phyloP scores from a whole-genome alignment of 169 alveolate genomes.

The Plasmodium inui region DNA sequence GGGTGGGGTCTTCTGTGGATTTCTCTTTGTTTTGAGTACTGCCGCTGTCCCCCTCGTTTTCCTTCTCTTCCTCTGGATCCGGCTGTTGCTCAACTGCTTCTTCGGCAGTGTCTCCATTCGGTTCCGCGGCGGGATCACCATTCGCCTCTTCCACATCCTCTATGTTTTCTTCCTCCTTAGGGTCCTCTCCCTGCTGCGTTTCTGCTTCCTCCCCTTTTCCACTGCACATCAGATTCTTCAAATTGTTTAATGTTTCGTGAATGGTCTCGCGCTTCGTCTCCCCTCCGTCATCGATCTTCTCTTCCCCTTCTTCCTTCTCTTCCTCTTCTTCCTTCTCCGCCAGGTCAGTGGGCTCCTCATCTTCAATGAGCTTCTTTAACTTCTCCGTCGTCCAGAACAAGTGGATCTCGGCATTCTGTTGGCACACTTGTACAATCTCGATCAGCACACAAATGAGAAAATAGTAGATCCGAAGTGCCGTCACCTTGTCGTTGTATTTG shows the following conservation, averaged over 20 bases:
- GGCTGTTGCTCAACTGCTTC: not conserved
- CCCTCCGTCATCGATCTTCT: not conserved
- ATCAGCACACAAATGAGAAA: constrained; percentile 7
- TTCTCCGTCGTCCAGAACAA: constrained; percentile 38
- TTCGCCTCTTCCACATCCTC: not conserved
- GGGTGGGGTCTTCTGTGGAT: not conserved
- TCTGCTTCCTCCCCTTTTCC: not conserved
- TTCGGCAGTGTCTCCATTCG: not conserved
- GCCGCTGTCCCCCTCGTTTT: not conserved
- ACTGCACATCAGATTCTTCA: constrained; percentile 31
- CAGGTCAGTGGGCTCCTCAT: not conserved
- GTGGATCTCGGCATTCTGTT: constrained; percentile 16
- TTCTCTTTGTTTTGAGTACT: not conserved
- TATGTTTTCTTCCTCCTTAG: not conserved
- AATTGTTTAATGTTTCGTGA: constrained; percentile 6
- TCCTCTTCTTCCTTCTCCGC: not conserved
- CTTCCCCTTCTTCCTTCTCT: not conserved
- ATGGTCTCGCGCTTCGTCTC: constrained; percentile 13
- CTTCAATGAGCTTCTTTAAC: not conserved
- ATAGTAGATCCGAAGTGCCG: constrained; percentile 30
- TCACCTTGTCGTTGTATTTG: constrained; percentile 36
- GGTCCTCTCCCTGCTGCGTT: not conserved
- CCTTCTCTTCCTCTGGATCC: not conserved
- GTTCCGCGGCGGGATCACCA: not conserved
- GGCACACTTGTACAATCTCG: constrained; percentile 2